Percentiles rank a stretch among this genome's conserved stretches.
Evolutionary conservation across 1,284 basidiomycete species (phyloP).

Genomic region (Takashimella tepidaria): DNA sequence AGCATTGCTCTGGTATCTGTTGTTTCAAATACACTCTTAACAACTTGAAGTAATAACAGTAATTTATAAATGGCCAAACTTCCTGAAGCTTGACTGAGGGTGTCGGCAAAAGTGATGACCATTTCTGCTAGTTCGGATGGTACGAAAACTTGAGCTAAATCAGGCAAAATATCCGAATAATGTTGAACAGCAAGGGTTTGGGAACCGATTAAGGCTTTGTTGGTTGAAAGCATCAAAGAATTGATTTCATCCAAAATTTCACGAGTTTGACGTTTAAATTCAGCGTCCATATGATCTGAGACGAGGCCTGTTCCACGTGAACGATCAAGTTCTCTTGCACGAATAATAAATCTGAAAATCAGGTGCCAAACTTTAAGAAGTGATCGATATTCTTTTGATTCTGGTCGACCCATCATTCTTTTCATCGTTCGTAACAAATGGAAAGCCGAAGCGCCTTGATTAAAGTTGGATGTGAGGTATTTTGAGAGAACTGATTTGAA

Average conservation of each 20-base stretch:
- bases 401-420: slow-evolving; percentile 68
- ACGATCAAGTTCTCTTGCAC: slow-evolving; percentile 81
- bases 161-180: slow-evolving; percentile 87
- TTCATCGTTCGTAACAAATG: slow-evolving; percentile 85
- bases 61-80: slow-evolving; percentile 88
- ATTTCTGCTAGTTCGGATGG: slow-evolving; percentile 77
- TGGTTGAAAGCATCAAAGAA: slow-evolving; percentile 75
- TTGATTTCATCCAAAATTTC: slow-evolving; percentile 75
- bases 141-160: slow-evolving; percentile 72
- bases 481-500: slow-evolving; percentile 89
- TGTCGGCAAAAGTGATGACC: slow-evolving; percentile 78
- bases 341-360: slow-evolving; percentile 87
- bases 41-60: slow-evolving; percentile 86
- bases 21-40: slow-evolving; percentile 83
- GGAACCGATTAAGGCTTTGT: slow-evolving; percentile 82
- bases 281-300: slow-evolving; percentile 74
- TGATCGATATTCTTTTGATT: slow-evolving; percentile 70
- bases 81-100: slow-evolving; percentile 71
- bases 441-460: slow-evolving; percentile 66
- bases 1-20: slow-evolving; percentile 71
- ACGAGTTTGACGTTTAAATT: slow-evolving; percentile 76
- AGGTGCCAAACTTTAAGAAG: slow-evolving; percentile 94
- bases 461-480: slow-evolving; percentile 88
- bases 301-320: slow-evolving; percentile 71
- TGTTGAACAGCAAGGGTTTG: slow-evolving; percentile 91